A percentile compares a stretch with the other conserved stretches of the same genome.
Conservation (phyloP, 495 filamentous ascomycete species). For the Podospora fimiseda region DNA sequence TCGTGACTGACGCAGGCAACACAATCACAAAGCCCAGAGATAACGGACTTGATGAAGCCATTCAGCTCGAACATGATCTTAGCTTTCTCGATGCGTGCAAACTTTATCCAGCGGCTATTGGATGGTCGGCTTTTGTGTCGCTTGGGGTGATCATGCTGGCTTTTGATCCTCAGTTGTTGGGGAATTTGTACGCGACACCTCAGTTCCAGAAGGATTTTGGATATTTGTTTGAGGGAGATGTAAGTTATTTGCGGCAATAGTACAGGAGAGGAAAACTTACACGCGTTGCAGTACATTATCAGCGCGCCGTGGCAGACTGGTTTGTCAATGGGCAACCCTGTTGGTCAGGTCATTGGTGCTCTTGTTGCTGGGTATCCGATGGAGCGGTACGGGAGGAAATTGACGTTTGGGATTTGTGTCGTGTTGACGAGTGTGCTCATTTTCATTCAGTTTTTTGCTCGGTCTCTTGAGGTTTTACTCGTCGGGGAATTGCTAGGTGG, state of each 20-base stretch:
- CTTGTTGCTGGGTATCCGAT: slow-evolving; percentile 41
- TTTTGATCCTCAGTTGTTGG: slow-evolving; percentile 38
- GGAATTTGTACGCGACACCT: slow-evolving; percentile 41
- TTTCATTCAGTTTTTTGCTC: slow-evolving; percentile 55
- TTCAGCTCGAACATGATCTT: slow-evolving; percentile 4
- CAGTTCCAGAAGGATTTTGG: slow-evolving; percentile 42
- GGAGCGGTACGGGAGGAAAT: slow-evolving; percentile 41
- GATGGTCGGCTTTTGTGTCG: slow-evolving; percentile 38
- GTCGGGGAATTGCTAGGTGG: slow-evolving; percentile 50
- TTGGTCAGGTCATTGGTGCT: slow-evolving; percentile 43
- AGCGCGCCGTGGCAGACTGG: slow-evolving; percentile 43
- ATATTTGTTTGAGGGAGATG: slow-evolving; percentile 8
- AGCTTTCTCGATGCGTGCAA: slow-evolving; percentile 29
- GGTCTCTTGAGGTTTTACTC: slow-evolving; percentile 33
- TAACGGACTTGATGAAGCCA: not conserved
- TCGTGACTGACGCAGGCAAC: not conserved
- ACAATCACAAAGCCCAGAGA: not conserved
- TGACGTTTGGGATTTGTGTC: slow-evolving; percentile 38
- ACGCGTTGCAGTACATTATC: slow-evolving; percentile 15
- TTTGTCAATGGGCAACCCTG: slow-evolving; percentile 38
- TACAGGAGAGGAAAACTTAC: not conserved
- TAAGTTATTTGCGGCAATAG: slow-evolving; percentile 14
- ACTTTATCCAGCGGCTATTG: slow-evolving; percentile 37
- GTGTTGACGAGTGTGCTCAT: slow-evolving; percentile 40
- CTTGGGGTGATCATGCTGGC: slow-evolving; percentile 43